Base-by-base conservation (phyloP, 2,329 filamentous ascomycete species). In the Cryphonectria nitschkei region DNA sequence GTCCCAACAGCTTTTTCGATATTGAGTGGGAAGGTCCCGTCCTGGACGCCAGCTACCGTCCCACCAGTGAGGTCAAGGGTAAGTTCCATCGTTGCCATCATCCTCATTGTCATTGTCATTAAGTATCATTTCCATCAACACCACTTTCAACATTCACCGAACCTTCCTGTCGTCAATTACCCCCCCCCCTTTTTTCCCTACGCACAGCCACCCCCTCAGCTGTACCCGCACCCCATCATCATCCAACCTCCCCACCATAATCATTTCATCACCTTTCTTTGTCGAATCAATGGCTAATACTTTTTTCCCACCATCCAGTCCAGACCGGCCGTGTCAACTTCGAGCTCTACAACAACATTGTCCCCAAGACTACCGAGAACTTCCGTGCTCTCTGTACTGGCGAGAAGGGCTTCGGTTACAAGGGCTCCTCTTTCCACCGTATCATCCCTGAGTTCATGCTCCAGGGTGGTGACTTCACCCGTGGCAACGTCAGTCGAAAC, bases 371-470 rank as follows among this genome's bases (percentile, higher is more conserved):
- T 70, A 87, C 88, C 77, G 86, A 88, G 82, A 96, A 96, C 90
- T 97, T 97, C 90, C 89, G 88, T 76, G 89, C 90, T 81, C 92
- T 96, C 79, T 94, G 92, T 91, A 94, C 90, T 74, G 87, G 87
- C 76, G 88, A 93, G 86, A 89, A 93, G 85, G 93, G 93, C 80
- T 91, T 92, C 82, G 93, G 93, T 77, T 97, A 97, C 88, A 83
- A 88, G 82, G 90, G 89, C 80, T 96, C 93, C 77, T 87, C 88
- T 76, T 97, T 97, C 91, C 94, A 97, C 89, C 93, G 94, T 78
- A 91, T 97, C 84, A 97, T 97, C 84, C 92, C 92, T 77, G 83
- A 93, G 71, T 97, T 97, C 89, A 97, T 97, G 94, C 91, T 97
- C 78, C 94, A 97, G 89, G 94, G 94, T 82, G 94, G 94, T 88